Evolutionary conservation across 1,284 basidiomycete species (phyloP), one percentile per base, ranked within the genome.

Genomic region (Hymenochaete sp.): DNA sequence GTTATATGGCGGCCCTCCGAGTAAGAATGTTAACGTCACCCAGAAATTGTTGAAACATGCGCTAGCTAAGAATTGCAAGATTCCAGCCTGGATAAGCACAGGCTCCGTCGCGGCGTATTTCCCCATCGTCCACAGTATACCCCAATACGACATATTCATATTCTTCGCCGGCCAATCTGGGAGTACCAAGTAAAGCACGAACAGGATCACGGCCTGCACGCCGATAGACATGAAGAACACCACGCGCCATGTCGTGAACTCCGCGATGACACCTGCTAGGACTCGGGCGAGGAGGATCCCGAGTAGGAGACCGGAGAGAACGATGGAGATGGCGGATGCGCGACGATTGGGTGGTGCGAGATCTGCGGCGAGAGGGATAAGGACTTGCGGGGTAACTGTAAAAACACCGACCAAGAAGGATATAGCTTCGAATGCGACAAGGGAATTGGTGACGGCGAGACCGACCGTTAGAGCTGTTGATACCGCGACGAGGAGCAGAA

Each of bases 161-260:
- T 77, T 76, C 54, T 82, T 85, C 6, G 75, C 68, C 1, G 82
- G 83, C 56, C 80, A 83, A 58, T 87, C 82, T 1, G 83, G 83
- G 11, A 85, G 60, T 32, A 77, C 51, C 21, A 74, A 58, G 55
- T 78, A 86, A 18, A 75, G 61, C 3, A 76, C 67, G 2, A 69
- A 24, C 1, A 76, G 58, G 16, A 82, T 74, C 8, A 71, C 42
- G 45, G 51, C 58, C 54, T 81, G 79, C 13, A 77, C 63, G 3
- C 73, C 79, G 41, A 79, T 73, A 4, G 75, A 71, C 59, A 81
- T 67, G 61, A 77, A 84, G 53, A 81, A 85, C 18, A 80, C 74
- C 28, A 78, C 73, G 21, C 75, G 66, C 76, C 78, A 85, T 11
- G 68, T 67, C 0, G 65, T 60, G 48, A 75, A 79, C 51, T 84